Conservation (phyloP, 495 filamentous ascomycete genomes). For the Trypethelium eluteriae region DNA sequence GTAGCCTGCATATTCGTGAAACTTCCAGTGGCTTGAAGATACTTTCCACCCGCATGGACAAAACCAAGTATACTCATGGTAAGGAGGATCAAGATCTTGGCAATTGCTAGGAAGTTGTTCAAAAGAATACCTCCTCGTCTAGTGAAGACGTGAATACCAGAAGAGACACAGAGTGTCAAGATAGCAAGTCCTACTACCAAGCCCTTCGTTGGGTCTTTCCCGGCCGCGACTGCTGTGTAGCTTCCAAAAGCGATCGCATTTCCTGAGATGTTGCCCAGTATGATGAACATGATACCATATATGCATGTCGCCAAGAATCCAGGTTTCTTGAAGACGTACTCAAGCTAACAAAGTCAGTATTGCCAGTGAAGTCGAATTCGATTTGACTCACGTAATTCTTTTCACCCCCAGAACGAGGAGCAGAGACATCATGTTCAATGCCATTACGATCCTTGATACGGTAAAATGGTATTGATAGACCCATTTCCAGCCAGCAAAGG, state of each 20-base stretch:
- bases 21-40: slow-evolving; percentile 14
- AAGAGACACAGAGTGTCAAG: slow-evolving; percentile 35
- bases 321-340: slow-evolving; percentile 39
- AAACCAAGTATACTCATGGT: slow-evolving; percentile 38
- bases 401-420: slow-evolving; percentile 46
- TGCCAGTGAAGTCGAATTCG: background rate
- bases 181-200: slow-evolving; percentile 41
- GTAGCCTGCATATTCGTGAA: background rate
- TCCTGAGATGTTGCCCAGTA: slow-evolving; percentile 44
- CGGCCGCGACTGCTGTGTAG: slow-evolving; percentile 33
- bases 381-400: slow-evolving; percentile 45
- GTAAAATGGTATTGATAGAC: slow-evolving; percentile 41
- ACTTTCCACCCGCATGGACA: slow-evolving; percentile 23
- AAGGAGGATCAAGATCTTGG: slow-evolving; percentile 43
- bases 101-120: slow-evolving; percentile 43
- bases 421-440: slow-evolving; percentile 20
- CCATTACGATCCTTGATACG: slow-evolving; percentile 25
- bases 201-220: slow-evolving; percentile 19
- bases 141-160: slow-evolving; percentile 43
- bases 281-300: slow-evolving; percentile 43
- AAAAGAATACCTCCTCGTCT: slow-evolving; percentile 44
- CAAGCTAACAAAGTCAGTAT: slow-evolving; percentile 32
- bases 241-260: slow-evolving; percentile 43
- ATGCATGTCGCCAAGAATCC: slow-evolving; percentile 39
- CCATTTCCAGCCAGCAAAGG: slow-evolving; percentile 39